Conservation (phyloP, 83 land plant genomes). For the Isoetes engelmannii region DNA sequence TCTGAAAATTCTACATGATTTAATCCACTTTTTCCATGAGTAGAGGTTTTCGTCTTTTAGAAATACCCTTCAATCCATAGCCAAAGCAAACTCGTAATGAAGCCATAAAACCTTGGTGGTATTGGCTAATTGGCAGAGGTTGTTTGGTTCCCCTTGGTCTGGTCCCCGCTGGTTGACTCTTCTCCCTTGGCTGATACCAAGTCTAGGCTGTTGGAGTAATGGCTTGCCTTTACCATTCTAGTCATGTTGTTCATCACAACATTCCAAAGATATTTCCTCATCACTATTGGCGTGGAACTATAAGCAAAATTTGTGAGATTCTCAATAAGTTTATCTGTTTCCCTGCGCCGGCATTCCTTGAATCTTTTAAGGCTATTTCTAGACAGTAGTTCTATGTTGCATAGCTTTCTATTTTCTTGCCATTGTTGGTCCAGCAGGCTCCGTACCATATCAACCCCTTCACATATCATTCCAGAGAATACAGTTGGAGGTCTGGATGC, state of each 20-base stretch:
- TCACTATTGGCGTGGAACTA: neutral
- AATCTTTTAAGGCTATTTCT: conserved; percentile 1
- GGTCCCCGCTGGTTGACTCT: no score
- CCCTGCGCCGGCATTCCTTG: conserved; percentile 9
- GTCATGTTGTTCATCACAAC: no score
- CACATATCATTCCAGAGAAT: conserved; percentile 14
- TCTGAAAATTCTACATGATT: conserved; percentile 4
- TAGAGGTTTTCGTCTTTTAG: neutral
- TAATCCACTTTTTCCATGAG: no score
- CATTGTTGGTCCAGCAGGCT: conserved; percentile 13
- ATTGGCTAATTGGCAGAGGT: no score
- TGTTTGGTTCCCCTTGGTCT: no score
- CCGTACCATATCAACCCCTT: conserved; percentile 17
- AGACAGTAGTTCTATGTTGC: conserved; percentile 26
- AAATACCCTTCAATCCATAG: conserved; percentile 47
- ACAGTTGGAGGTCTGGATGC: conserved; percentile 2
- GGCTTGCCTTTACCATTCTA: no score
- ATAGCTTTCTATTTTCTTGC: conserved; percentile 17
- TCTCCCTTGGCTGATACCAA: no score
- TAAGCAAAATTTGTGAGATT: conserved; percentile 3
- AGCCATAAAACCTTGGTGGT: conserved; percentile 32
- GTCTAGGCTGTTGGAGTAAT: no score
- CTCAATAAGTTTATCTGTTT: conserved; percentile 7
- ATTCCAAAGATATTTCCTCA: conserved; percentile 7
- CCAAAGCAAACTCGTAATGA: conserved; percentile 53